Evolutionary conservation across 108 stramenopile genomes (phyloP), one percentile per base, ranked within the genome.

Genomic region (Cyclotella choctawhatcheeana): DNA sequence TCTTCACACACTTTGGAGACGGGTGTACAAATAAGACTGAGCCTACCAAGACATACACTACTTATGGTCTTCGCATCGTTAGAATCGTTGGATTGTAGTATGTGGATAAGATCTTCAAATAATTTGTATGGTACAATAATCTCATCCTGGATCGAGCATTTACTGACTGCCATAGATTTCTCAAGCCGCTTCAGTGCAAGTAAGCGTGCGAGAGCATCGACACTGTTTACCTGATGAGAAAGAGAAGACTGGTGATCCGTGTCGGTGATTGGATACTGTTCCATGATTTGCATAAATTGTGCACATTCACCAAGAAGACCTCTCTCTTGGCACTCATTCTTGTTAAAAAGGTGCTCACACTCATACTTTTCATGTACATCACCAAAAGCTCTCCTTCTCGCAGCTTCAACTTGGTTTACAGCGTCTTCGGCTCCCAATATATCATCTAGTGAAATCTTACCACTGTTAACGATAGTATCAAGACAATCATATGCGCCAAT

Each of bases 21-120:
- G 51, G 25, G 33, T 27, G 29, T 60, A 40, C 56, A 47, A 56
- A 18, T 63, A 65, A 30, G 32, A 20, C 24, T 65, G 6, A 89
- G 34, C 40, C 72, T 74, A 10, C 82, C 85, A 18, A 89, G 71
- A 60, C 85, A 86, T 22, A 69, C 71, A 43, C 78, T 83, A 33
- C 83, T 82, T 16, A 75, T 76, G 12, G 81, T 35, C 56, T 72
- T 78, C 6, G 73, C 58, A 50, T 81, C 66, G 10, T 81, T 63
- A 3, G 80, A 72, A 65, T 81, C 80, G 16, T 8, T 47, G 27
- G 80, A 74, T 35, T 69, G 62, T 43, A 73, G 74, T 27, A 81
- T 65, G 31, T 35, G 35, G 25, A 81, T 14, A 40, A 81, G 40
- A 14, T 48, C 54, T 0, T 40, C 24, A 37, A 73, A 33, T 4